phyloP scores from a whole-genome alignment of 2,329 filamentous ascomycete genomes.

The Knufia petricola region DNA sequence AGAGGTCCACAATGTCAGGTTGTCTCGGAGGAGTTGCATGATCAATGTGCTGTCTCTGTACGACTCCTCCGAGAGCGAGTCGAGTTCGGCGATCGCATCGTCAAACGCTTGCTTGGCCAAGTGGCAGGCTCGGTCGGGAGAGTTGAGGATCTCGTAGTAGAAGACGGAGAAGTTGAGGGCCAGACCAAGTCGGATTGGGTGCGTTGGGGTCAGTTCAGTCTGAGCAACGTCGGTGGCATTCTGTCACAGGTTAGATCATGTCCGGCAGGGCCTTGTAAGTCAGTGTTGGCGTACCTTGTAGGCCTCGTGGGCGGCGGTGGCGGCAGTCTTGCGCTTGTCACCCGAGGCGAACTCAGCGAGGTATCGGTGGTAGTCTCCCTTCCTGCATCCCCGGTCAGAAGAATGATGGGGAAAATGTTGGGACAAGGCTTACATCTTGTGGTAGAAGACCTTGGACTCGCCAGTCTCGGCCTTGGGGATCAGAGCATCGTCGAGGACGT shows the following conservation, averaged over 20 bases:
- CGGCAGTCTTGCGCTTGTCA: slow-evolving; percentile 83
- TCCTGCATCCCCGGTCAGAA: slow-evolving; percentile 48
- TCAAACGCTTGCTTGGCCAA: slow-evolving; percentile 99
- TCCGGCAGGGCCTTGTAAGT: not conserved
- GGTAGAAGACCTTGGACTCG: slow-evolving; percentile 99
- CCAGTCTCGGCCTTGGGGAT: slow-evolving; percentile 93
- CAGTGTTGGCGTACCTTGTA: slow-evolving; percentile 67
- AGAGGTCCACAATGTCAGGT: slow-evolving; percentile 95
- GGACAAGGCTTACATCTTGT: slow-evolving; percentile 78
- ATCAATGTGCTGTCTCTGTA: slow-evolving; percentile 99
- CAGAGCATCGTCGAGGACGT: slow-evolving; percentile 83
- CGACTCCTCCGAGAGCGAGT: slow-evolving; percentile 93
- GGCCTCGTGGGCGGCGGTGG: slow-evolving; percentile 80
- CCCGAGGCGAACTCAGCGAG: slow-evolving; percentile 87
- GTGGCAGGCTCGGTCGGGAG: slow-evolving; percentile 93
- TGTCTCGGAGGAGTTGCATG: slow-evolving; percentile 98
- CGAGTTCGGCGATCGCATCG: slow-evolving; percentile 96
- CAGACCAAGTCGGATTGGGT: slow-evolving; percentile 95
- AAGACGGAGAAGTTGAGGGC: slow-evolving; percentile 99
- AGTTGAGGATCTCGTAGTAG: slow-evolving; percentile 99
- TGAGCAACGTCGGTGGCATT: slow-evolving; percentile 97
- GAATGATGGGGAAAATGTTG: slow-evolving; percentile 7
- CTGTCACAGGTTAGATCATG: slow-evolving; percentile 37
- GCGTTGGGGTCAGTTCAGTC: slow-evolving; percentile 91
- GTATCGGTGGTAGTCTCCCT: slow-evolving; percentile 95